Evolutionary conservation across 768 basidiomycete genomes (phyloP), one percentile per base, ranked within the genome.

Genomic region (Rubroboletus satanas): DNA sequence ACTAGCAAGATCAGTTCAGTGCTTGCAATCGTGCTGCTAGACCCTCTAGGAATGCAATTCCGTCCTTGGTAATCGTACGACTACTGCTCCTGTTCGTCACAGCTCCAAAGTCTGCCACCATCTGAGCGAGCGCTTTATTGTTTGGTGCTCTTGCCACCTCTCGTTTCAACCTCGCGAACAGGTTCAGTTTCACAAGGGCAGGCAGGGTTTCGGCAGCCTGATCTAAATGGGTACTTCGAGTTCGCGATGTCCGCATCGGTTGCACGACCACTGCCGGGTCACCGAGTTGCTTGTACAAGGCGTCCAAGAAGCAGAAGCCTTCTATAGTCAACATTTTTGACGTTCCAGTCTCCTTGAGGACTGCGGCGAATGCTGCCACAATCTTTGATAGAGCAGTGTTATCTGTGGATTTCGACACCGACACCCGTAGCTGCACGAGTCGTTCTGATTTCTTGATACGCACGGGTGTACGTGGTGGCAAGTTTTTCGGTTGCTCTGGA

Each of bases 61-160:
- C 87, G 61, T 88, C 85, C 78, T 90, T 91, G 33, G 87, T 90
- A 51, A 91, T 75, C 47, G 84, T 88, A 58, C 85, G 77, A 39
- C 86, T 84, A 36, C 75, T 83, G 62, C 83, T 84, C 65, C 78
- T 78, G 67, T 87, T 83, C 32, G 85, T 88, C 51, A 87, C 80
- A 46, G 77, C 74, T 23, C 83, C 83, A 68, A 91, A 91, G 47
- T 88, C 87, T 8, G 79, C 76, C 7, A 90, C 80, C 78, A 90
- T 79, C 59, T 62, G 65, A 31, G 83, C 88, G 38, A 91, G 77
- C 43, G 75, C 75, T 66, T 74, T 76, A 62, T 84, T 88, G 54
- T 72, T 77, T 45, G 64, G 66, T 45, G 84, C 84, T 29, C 44
- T 65, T 14, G 56, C 71, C 43, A 88, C 84, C 39, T 85, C 84